phyloP scores from a whole-genome alignment of 2,329 filamentous ascomycete species.

The Penicillium sclerotiorum region DNA sequence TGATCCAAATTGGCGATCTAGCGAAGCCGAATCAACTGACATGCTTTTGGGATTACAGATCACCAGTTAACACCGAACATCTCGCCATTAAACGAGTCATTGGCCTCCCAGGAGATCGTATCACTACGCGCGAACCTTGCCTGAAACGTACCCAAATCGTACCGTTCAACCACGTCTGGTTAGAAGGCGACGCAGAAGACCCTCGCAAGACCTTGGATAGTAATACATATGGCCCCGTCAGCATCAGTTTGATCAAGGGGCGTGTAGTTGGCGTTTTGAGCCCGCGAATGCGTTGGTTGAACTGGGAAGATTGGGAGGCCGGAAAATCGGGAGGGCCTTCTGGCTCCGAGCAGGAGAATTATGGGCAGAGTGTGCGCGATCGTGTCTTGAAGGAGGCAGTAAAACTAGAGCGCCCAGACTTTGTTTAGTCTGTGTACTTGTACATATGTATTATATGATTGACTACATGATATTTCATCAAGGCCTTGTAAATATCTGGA shows the following conservation, averaged over 20 bases:
- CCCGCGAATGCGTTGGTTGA: slow-evolving; percentile 52
- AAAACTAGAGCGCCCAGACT: slow-evolving; percentile 33
- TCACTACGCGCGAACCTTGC: slow-evolving; percentile 67
- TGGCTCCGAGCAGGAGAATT: slow-evolving; percentile 30
- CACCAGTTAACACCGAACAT: slow-evolving; percentile 69
- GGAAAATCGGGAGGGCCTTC: slow-evolving; percentile 22
- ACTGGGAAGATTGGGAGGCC: slow-evolving; percentile 43
- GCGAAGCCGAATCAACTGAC: not conserved
- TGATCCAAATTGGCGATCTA: not conserved
- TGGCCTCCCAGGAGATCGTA: slow-evolving; percentile 75
- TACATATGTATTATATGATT: not conserved
- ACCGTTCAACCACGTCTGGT: slow-evolving; percentile 86
- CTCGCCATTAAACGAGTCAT: slow-evolving; percentile 81
- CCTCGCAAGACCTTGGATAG: slow-evolving; percentile 75
- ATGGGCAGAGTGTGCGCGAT: slow-evolving; percentile 38
- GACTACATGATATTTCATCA: not conserved
- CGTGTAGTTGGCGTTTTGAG: slow-evolving; percentile 72
- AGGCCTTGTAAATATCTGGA: slow-evolving; percentile 4
- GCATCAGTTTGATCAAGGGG: slow-evolving; percentile 73
- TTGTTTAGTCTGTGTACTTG: not conserved
- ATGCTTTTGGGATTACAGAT: slow-evolving; percentile 51
- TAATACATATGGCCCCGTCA: slow-evolving; percentile 86
- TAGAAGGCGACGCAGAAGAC: slow-evolving; percentile 80
- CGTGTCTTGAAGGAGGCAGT: slow-evolving; percentile 42
- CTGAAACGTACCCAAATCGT: slow-evolving; percentile 59